A percentile compares a stretch with the other conserved stretches of the same genome.
Evolutionary conservation across 129 eudicot genomes (phyloP).

Genomic region (Sambucus nigra): DNA sequence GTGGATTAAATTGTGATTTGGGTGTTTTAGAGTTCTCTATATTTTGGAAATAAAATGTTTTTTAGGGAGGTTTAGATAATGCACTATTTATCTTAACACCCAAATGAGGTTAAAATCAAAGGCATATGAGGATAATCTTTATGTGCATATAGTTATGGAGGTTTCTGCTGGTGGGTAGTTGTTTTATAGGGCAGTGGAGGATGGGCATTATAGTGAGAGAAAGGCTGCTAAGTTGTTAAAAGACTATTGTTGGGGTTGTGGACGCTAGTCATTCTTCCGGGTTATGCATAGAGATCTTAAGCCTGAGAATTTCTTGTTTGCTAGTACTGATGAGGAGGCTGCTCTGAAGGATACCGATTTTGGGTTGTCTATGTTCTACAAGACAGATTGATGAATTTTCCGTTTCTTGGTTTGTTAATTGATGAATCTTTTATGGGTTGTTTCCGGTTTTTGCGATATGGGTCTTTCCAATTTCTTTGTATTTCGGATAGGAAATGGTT

Average conservation of each 20-base stretch:
- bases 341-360: slow-evolving; percentile 84
- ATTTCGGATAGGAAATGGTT: not conserved
- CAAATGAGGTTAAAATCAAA: slow-evolving; percentile 67
- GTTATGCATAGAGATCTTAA: slow-evolving; percentile 94
- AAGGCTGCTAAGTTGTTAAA: slow-evolving; percentile 75
- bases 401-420: not conserved
- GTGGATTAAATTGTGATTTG: no score
- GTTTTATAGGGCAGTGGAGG: slow-evolving; percentile 75
- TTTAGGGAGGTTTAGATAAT: slow-evolving; percentile 93
- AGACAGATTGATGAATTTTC: slow-evolving; percentile 45
- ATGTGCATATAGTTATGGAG: slow-evolving; percentile 92
- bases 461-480: slow-evolving; percentile 1
- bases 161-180: slow-evolving; percentile 96
- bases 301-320: slow-evolving; percentile 91
- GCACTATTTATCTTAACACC: slow-evolving; percentile 79
- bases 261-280: slow-evolving; percentile 87
- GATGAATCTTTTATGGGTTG: not conserved
- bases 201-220: slow-evolving; percentile 85
- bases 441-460: not conserved
- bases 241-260: slow-evolving; percentile 81
- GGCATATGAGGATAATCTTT: slow-evolving; percentile 72
- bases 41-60: no score
- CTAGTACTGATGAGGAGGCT: slow-evolving; percentile 68
- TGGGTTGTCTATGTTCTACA: slow-evolving; percentile 83
- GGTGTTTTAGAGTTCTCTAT: no score